Evolutionary conservation across 202 grass and related monocot species (phyloP).

Genomic region (Setaria italica): DNA sequence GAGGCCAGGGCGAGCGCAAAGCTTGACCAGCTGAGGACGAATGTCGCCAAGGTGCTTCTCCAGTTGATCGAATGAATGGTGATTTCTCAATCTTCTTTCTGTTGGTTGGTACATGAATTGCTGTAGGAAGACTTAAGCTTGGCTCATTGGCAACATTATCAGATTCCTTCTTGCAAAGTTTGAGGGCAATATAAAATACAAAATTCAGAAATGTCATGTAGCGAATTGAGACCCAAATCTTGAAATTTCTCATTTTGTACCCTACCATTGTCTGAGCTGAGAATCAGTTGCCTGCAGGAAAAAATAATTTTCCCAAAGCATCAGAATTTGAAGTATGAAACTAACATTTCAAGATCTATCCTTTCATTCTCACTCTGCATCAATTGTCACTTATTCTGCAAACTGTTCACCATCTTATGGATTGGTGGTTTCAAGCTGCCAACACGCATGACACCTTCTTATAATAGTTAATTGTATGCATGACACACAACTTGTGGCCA

Average conservation of each 20-base stretch:
- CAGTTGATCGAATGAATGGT: neutral
- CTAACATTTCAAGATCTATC: neutral
- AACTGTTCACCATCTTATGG: neutral
- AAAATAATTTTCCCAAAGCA: neutral
- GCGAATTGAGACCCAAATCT: neutral
- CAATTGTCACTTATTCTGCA: neutral
- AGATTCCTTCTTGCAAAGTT: neutral
- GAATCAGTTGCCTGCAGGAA: neutral
- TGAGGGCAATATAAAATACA: neutral
- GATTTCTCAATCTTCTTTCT: neutral
- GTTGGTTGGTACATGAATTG: neutral
- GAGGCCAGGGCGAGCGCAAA: neutral
- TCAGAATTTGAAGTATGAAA: neutral
- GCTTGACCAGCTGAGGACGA: neutral
- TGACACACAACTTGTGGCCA: neutral
- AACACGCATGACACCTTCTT: neutral
- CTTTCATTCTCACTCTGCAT: neutral
- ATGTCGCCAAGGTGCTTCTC: neutral
- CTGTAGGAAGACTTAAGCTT: neutral
- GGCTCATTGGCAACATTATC: neutral
- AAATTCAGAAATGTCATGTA: neutral
- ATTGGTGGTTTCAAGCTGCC: neutral
- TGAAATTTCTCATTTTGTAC: neutral
- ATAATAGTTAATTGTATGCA: neutral
- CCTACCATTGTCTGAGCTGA: neutral